These are phyloP conservation scores for Pseudisothecium myosuroides DNA, from an alignment of 225 moss, liverwort and hornwort genomes.

Conservation along the genomic window DNA sequence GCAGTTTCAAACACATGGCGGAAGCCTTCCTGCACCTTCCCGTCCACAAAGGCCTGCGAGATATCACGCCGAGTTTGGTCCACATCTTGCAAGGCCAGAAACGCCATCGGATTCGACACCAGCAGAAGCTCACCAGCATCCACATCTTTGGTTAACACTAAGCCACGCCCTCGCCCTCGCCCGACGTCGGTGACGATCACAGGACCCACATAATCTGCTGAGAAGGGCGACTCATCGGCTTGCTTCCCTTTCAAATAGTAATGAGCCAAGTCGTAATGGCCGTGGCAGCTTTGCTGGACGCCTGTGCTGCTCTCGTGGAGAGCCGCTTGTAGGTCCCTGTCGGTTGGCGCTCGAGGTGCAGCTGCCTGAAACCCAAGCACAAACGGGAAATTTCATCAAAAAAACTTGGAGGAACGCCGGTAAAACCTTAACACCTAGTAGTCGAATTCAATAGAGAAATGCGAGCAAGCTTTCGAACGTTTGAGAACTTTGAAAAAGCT, in stretches of 20 bases:
- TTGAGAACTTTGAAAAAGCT: not conserved
- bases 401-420: not conserved
- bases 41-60: constrained; percentile 31
- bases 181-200: constrained; percentile 40
- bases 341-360: constrained; percentile 62
- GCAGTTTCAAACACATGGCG: constrained; percentile 26
- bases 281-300: constrained; percentile 64
- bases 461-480: not conserved
- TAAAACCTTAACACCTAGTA: not conserved
- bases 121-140: constrained; percentile 68
- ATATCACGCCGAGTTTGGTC: constrained; percentile 8
- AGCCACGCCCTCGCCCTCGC: constrained; percentile 50
- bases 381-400: not conserved
- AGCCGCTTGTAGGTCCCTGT: constrained; percentile 69
- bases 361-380: constrained; percentile 15
- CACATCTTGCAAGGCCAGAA: constrained; percentile 19
- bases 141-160: constrained; percentile 58
- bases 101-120: constrained; percentile 70
- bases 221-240: constrained; percentile 41
- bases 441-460: not conserved
- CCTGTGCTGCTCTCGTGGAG: constrained; percentile 52
- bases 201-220: constrained; percentile 68
- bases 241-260: constrained; percentile 63
- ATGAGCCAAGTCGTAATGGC: constrained; percentile 66
- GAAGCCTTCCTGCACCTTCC: constrained; percentile 39